These are phyloP conservation scores for Begonia peltatifolia DNA, from an alignment of 306 rosid genomes.

Conservation along the genomic window DNA sequence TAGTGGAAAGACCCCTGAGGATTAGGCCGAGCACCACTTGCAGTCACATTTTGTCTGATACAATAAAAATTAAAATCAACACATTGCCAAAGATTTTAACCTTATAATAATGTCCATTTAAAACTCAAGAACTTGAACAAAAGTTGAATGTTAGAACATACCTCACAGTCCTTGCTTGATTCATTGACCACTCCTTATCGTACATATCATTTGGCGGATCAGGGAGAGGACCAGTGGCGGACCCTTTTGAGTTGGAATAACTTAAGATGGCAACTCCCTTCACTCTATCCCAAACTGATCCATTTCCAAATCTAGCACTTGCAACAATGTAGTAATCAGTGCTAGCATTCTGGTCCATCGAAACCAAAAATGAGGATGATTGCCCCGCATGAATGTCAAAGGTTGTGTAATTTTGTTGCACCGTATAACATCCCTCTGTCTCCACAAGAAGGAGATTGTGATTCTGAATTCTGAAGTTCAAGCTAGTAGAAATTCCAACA, in stretches of 20 bases:
- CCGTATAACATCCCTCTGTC: constrained; percentile 65
- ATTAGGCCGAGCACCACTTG: constrained; percentile 97
- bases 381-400: constrained; percentile 90
- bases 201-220: constrained; percentile 56
- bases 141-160: constrained; percentile 14
- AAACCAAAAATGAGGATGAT: constrained; percentile 69
- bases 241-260: constrained; percentile 74
- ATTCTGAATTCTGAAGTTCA: constrained; percentile 85
- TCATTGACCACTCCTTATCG: constrained; percentile 48
- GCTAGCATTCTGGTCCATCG: constrained; percentile 86
- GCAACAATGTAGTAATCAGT: constrained; percentile 91
- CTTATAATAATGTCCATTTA: no score
- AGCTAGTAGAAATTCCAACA: constrained; percentile 71
- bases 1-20: constrained; percentile 91
- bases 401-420: constrained; percentile 45
- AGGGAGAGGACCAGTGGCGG: constrained; percentile 78
- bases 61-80: no score
- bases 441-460: constrained; percentile 65
- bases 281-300: constrained; percentile 73
- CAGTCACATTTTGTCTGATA: constrained; percentile 59
- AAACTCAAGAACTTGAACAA: constrained; percentile 4
- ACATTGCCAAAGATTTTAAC: no score
- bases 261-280: constrained; percentile 76
- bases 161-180: constrained; percentile 81
- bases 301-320: constrained; percentile 95